Evolutionary conservation across 768 basidiomycete genomes (phyloP).

Genomic region (Amanita fuliginea): DNA sequence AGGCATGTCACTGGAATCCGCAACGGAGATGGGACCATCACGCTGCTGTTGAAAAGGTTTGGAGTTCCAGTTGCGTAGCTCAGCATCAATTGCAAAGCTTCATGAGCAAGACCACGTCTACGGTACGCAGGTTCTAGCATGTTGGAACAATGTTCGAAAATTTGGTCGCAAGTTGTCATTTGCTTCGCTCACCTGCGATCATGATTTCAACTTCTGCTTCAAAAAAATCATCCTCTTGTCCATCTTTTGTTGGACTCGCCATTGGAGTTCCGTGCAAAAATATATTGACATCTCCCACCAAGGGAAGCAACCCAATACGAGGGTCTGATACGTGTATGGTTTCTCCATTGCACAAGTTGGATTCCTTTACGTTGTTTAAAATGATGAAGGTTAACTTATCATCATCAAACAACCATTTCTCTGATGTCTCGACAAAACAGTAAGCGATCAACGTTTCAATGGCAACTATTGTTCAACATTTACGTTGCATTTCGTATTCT

Average conservation of each 20-base stretch:
- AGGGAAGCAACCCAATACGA: slow-evolving; percentile 30
- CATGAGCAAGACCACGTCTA: slow-evolving; percentile 53
- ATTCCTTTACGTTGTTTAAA: slow-evolving; percentile 28
- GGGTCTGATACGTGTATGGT: slow-evolving; percentile 20
- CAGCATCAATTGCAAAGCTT: slow-evolving; percentile 56
- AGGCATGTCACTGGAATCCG: slow-evolving; percentile 35
- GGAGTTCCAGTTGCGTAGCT: slow-evolving; percentile 50
- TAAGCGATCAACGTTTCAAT: neutral
- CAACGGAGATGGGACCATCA: slow-evolving; percentile 24
- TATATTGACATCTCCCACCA: slow-evolving; percentile 91
- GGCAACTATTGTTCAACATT: slow-evolving; percentile 10
- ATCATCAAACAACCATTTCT: slow-evolving; percentile 76
- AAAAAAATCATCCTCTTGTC: slow-evolving; percentile 31
- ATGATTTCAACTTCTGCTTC: slow-evolving; percentile 87
- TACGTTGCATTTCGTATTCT: slow-evolving; percentile 87
- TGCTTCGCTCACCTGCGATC: slow-evolving; percentile 58
- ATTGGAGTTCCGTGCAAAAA: slow-evolving; percentile 52
- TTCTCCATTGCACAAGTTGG: neutral
- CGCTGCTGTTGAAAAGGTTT: slow-evolving; percentile 10
- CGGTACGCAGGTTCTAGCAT: slow-evolving; percentile 51
- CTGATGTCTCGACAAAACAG: slow-evolving; percentile 24
- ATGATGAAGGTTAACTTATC: slow-evolving; percentile 94
- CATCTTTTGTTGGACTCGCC: slow-evolving; percentile 10
- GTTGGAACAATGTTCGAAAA: neutral
- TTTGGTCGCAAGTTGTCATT: neutral